These are phyloP conservation scores for Mortierella polycephala DNA, from an alignment of 371 early-diverging fungal genomes.

Conservation along the genomic window DNA sequence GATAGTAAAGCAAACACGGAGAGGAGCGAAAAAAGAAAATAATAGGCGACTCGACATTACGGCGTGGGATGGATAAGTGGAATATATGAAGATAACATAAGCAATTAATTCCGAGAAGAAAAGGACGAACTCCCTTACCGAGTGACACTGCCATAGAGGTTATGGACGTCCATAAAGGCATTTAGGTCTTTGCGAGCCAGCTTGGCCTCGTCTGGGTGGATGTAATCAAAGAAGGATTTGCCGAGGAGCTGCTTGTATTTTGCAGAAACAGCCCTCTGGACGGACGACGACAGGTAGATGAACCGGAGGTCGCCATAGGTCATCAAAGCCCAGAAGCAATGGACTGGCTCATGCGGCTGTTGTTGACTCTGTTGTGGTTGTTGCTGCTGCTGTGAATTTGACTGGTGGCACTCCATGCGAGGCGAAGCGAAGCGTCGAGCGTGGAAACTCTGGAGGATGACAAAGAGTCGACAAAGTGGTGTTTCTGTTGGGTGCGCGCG, in stretches of 20 bases:
- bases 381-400: conserved; percentile 7
- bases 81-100: neutral
- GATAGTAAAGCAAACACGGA: neutral
- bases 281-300: conserved; percentile 58
- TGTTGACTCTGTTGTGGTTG: conserved; percentile 11
- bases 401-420: conserved; percentile 14
- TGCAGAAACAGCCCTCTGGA: conserved; percentile 49
- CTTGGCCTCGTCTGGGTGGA: conserved; percentile 68
- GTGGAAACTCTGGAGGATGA: neutral
- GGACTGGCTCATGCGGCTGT: conserved; percentile 30
- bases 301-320: conserved; percentile 59
- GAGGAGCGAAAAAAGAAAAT: conserved; percentile 8
- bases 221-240: conserved; percentile 64
- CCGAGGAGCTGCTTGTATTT: conserved; percentile 57
- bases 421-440: conserved; percentile 4
- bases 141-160: conserved; percentile 66
- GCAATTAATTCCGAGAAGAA: neutral
- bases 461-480: neutral
- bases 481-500: neutral
- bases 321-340: conserved; percentile 66
- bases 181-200: conserved; percentile 63
- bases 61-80: neutral
- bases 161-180: conserved; percentile 61
- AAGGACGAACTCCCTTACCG: conserved; percentile 52
- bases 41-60: too few species aligned